phyloP scores from a whole-genome alignment of 2,329 filamentous ascomycete species.

The Arthrinium phaeospermum region DNA sequence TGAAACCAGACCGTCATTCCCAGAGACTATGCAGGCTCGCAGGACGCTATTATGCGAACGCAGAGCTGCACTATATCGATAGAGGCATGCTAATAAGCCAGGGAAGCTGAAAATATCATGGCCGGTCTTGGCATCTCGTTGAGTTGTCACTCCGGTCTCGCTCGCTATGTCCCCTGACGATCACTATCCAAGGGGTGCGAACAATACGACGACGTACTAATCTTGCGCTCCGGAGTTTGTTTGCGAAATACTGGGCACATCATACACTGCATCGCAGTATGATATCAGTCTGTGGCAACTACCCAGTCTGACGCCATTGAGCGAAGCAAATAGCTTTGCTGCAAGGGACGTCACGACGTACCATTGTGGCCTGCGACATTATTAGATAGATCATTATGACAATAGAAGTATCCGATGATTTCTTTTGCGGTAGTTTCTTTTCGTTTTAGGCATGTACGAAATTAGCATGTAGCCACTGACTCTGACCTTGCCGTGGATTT shows the following conservation, averaged over 20 bases:
- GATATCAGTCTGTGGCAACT: not conserved
- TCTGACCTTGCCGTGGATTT: not conserved
- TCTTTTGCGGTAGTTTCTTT: conserved; percentile 1
- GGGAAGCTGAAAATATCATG: not conserved
- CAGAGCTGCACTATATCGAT: conserved; percentile 1
- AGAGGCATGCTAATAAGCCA: not conserved
- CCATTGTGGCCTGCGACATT: not conserved
- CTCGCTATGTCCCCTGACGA: not conserved
- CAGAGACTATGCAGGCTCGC: not conserved
- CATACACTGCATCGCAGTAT: not conserved
- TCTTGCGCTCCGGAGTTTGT: no score
- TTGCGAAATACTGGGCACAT: not conserved
- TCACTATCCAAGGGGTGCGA: conserved; percentile 1
- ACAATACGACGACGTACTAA: not conserved
- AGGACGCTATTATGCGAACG: not conserved
- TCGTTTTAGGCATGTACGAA: not conserved
- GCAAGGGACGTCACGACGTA: not conserved
- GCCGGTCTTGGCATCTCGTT: not conserved
- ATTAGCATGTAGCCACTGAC: not conserved
- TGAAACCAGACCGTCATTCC: conserved; percentile 11
- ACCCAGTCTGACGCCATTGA: not conserved
- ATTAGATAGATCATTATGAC: not conserved
- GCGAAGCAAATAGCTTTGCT: not conserved
- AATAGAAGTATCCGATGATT: not conserved
- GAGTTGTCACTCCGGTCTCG: conserved; percentile 1